Conservation (phyloP, 352 stramenopile genomes). For the Globisporangium solare region DNA sequence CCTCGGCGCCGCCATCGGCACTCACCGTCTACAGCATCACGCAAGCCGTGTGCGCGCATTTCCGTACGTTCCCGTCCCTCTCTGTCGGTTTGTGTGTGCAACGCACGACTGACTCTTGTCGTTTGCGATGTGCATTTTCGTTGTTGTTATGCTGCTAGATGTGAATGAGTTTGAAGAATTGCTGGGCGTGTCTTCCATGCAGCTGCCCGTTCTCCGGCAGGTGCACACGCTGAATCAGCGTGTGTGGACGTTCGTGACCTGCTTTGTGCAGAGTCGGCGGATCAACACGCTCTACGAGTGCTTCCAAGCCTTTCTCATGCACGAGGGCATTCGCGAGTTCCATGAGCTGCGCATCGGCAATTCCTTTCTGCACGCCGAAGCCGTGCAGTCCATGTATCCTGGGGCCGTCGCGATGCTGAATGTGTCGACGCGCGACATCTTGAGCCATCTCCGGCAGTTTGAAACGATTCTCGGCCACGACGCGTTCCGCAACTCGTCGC, state of each 20-base stretch:
- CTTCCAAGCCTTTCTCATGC: constrained; percentile 52
- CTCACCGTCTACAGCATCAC: constrained; percentile 40
- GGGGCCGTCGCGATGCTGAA: constrained; percentile 34
- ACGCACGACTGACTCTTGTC: neutral
- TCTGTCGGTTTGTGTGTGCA: constrained; percentile 3
- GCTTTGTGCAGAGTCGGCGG: constrained; percentile 64
- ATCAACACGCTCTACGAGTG: constrained; percentile 77
- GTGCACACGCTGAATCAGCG: constrained; percentile 66
- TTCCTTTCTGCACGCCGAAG: constrained; percentile 72
- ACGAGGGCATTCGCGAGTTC: constrained; percentile 65
- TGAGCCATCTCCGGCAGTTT: constrained; percentile 61
- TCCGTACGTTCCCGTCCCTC: constrained; percentile 33
- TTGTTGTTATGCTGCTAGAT: constrained; percentile 18
- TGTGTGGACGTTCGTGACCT: constrained; percentile 78
- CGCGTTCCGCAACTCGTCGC: constrained; percentile 48
- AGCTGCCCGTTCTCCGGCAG: constrained; percentile 46
- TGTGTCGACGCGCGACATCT: constrained; percentile 67
- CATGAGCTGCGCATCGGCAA: constrained; percentile 71
- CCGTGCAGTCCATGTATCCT: constrained; percentile 71
- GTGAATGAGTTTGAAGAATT: constrained; percentile 52
- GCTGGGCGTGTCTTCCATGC: constrained; percentile 31
- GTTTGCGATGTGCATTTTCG: constrained; percentile 7
- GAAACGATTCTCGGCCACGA: constrained; percentile 59
- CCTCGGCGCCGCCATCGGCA: constrained; percentile 43
- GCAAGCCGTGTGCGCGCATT: constrained; percentile 58